Base-by-base conservation (phyloP, 208 protist species). In the Acanthamoeba sp. region DNA sequence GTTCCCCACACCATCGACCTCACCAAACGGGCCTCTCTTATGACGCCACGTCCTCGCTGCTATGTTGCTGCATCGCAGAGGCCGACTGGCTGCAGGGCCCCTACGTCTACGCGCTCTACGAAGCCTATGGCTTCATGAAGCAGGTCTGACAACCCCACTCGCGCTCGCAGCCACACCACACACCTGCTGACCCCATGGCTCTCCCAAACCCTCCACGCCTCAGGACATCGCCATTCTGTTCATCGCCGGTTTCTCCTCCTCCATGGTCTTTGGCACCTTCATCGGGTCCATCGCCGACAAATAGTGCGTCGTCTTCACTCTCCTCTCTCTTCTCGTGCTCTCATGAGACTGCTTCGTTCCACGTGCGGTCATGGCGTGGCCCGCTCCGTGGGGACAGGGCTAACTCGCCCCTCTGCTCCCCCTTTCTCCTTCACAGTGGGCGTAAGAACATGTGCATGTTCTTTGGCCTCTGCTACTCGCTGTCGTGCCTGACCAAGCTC, bases 21-120 rank as follows among this genome's bases (percentile, higher is more conserved):
- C n/a, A n/a, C n/a, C n/a, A n/a, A n/a, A n/a, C n/a, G n/a, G n/a
- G n/a, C n/a, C n/a, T n/a, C n/a, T n/a, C n/a, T n/a, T n/a, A n/a
- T n/a, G n/a, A n/a, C n/a, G n/a, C n/a, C n/a, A n/a, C n/a, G n/a
- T n/a, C n/a, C n/a, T n/a, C n/a, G n/a, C n/a, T n/a, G n/a, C n/a
- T n/a, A n/a, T n/a, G n/a, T n/a, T n/a, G n/a, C n/a, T n/a, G n/a
- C n/a, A n/a, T n/a, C n/a, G n/a, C 32, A 96, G 95, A 52, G 36
- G 40, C 95, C 16, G 95, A 96, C 94, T 96, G 95, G 95, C 57
- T 96, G 40, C 95, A 96, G 62, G 98, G 98, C 6, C 97, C 97
- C 16, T 98, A 99, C 88, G 96, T 98, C 45, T 98, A 98, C 82
- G 95, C 93, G 6, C 80, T 99, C 6, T 99, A 98, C 94, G 71